Percentiles rank a stretch among this genome's conserved stretches.
Evolutionary conservation across 129 eudicot species (phyloP).

Genomic region (Pulicaria dysenterica): DNA sequence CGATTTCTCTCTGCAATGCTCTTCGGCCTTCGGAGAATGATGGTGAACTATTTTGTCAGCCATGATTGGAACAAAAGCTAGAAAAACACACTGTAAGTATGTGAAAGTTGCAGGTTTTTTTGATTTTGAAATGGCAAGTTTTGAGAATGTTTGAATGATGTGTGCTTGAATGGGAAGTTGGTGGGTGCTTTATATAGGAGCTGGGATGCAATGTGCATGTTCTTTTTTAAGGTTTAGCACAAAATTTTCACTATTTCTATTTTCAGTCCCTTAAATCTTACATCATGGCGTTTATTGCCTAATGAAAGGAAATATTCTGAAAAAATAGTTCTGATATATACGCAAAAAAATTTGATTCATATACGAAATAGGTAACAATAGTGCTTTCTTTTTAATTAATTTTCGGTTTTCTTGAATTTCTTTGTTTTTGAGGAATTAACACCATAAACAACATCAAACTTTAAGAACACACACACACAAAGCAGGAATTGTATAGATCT

Average conservation of each 20-base stretch:
- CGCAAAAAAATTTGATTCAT: no score
- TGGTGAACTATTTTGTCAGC: conserved; percentile 33
- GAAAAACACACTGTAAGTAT: conserved; percentile 17
- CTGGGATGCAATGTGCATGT: conserved; percentile 3
- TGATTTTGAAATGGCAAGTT: conserved; percentile 17
- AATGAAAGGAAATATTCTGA: no score
- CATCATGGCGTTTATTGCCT: neutral
- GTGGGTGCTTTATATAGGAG: conserved; percentile 33
- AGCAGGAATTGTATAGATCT: no score
- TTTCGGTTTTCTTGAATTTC: no score
- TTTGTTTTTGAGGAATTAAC: no score
- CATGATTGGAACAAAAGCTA: conserved; percentile 26
- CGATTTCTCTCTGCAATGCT: conserved; percentile 14
- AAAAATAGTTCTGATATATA: no score
- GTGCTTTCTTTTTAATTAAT: no score
- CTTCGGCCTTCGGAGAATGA: conserved; percentile 27
- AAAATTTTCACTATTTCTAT: neutral
- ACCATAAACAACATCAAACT: no score
- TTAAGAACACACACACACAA: no score
- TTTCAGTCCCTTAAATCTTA: neutral
- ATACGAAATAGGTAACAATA: no score
- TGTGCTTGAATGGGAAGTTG: conserved; percentile 15
- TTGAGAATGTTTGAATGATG: conserved; percentile 30
- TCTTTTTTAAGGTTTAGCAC: neutral
- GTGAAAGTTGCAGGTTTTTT: neutral